Base-by-base conservation (phyloP, 208 protist genomes). In the Leishmania lainsoni region DNA sequence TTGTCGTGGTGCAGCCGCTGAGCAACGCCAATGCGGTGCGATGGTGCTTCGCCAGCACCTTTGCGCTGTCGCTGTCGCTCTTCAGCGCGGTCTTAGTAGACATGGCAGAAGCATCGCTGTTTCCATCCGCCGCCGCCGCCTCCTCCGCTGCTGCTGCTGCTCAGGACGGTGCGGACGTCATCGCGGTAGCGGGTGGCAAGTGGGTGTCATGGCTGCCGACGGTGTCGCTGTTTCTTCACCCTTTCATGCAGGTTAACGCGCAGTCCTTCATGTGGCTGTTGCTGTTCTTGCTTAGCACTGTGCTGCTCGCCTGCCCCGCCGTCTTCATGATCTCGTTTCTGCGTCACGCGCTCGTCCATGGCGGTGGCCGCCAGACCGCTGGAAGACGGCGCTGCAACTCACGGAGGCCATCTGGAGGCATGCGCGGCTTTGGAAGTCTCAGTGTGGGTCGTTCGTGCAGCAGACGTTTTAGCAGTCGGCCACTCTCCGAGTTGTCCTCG, bases 41-140 rank as follows among this genome's bases (percentile, higher is more conserved):
- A 16, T 84, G 76, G 65, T 80, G 73, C 77, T 87, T 87, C 59
- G 80, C 80, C 45, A 84, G 78, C 66, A 83, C 75, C 58, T 81
- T 87, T 61, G 69, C 84, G 22, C 52, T 84, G 22, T 84, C 80
- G 10, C 10, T 84, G n/a, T 77, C 78, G 16, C 80, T 84, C 49
- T 84, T 87, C 66, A 78, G 42, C 49, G 80, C 84, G 4, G 76
- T 81, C n/a, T 35, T 81, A 35, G 84, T 79, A 59, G 80, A 82
- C 77, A 85, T 85, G 72, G 84, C 72, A 9, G 70, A 75, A 32
- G 56, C 75, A 6, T 81, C 75, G 54, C 51, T 77, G 29, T 69
- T 54, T 48, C 42, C 72, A 39, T 56, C 65, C 42, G 8, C 69
- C 0, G 58, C n/a, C n/a, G n/a, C n/a, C n/a, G n/a, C n/a, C n/a